A percentile compares a stretch with the other conserved stretches of the same genome.
Evolutionary conservation across 176 grass and related monocot species (phyloP).

Genomic region (Avena atlantica): DNA sequence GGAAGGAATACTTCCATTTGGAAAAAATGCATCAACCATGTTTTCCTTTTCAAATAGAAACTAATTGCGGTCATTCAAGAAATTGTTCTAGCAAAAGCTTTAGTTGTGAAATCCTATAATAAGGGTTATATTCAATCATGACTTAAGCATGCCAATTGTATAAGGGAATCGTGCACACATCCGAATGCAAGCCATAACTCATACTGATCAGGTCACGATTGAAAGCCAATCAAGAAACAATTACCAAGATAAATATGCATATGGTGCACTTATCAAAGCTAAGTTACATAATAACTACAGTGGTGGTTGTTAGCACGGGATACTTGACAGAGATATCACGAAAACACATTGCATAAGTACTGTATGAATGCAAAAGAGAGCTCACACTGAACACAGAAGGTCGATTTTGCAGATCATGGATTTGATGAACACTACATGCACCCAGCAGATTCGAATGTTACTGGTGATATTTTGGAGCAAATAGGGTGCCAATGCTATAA

Average conservation of each 20-base stretch:
- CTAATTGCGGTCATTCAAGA: not conserved
- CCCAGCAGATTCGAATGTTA: too few relatives aligned
- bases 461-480: too few relatives aligned
- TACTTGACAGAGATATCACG: too few relatives aligned
- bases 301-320: too few relatives aligned
- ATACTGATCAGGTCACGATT: not conserved
- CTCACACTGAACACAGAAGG: too few relatives aligned
- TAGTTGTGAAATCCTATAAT: not conserved
- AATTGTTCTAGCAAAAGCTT: too few relatives aligned
- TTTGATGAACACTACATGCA: too few relatives aligned
- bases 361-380: too few relatives aligned
- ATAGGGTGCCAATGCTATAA: too few relatives aligned
- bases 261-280: not conserved
- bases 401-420: too few relatives aligned
- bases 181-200: not conserved
- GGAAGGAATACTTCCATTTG: not conserved
- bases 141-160: not conserved
- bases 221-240: not conserved
- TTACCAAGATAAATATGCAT: slow-evolving; percentile 1
- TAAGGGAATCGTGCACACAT: not conserved
- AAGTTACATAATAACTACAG: too few relatives aligned
- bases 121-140: not conserved
- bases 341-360: too few relatives aligned
- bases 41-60: not conserved
- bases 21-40: not conserved